phyloP scores from a whole-genome alignment of 2,329 filamentous ascomycete genomes.

The Trichoderma pleuroti region DNA sequence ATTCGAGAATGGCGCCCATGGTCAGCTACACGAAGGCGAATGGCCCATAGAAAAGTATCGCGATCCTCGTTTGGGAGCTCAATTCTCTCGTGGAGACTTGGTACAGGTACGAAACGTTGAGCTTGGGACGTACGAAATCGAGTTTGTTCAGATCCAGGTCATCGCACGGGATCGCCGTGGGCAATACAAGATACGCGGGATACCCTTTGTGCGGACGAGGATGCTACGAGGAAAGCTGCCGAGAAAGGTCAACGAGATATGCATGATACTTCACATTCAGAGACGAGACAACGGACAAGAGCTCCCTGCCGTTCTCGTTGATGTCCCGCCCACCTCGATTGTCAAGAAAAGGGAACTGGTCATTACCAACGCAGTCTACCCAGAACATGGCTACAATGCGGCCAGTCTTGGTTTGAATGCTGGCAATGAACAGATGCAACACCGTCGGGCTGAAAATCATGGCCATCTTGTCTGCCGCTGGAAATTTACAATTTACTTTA shows the following conservation, averaged over 20 bases:
- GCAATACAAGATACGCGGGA: slow-evolving; percentile 35
- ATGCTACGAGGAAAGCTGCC: slow-evolving; percentile 37
- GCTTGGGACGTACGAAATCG: slow-evolving; percentile 27
- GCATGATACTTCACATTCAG: slow-evolving; percentile 36
- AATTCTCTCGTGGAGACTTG: slow-evolving; percentile 27
- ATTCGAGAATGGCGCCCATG: slow-evolving; percentile 10
- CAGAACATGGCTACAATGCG: slow-evolving; percentile 32
- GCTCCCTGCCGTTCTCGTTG: slow-evolving; percentile 38
- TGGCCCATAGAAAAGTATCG: slow-evolving; percentile 22
- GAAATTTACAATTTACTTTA: slow-evolving; percentile 35
- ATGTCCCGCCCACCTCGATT: slow-evolving; percentile 41
- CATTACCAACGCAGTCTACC: slow-evolving; percentile 54
- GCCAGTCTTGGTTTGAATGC: slow-evolving; percentile 22
- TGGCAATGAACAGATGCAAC: background rate
- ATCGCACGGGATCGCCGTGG: slow-evolving; percentile 35
- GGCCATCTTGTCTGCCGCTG: slow-evolving; percentile 52
- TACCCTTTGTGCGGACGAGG: slow-evolving; percentile 36
- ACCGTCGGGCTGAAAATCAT: background rate
- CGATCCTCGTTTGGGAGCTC: background rate
- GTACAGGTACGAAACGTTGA: slow-evolving; percentile 28
- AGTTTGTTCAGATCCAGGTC: slow-evolving; percentile 41
- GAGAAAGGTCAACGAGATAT: slow-evolving; percentile 42
- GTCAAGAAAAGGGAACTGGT: slow-evolving; percentile 41
- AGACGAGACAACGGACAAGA: slow-evolving; percentile 33
- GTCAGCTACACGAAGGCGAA: slow-evolving; percentile 25